Conservation (phyloP, 768 basidiomycete genomes). For the Xerocomus brunneocitrinus region DNA sequence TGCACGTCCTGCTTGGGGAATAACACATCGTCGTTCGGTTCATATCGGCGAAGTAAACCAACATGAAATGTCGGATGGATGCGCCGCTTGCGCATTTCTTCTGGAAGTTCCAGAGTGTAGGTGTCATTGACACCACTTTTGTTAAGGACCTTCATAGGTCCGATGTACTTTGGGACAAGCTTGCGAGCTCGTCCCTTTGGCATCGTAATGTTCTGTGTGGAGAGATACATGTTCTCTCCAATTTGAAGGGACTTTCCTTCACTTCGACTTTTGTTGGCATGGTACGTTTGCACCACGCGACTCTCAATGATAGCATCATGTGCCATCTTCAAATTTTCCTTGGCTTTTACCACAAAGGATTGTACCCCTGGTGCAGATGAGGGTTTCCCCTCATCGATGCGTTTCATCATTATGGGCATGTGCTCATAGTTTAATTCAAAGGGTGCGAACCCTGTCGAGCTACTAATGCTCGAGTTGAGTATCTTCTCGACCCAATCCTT, state of each 20-base stretch:
- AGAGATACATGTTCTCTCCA: slow-evolving; percentile 33
- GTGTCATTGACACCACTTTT: no score
- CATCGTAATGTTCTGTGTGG: slow-evolving; percentile 33
- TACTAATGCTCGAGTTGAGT: slow-evolving; percentile 7
- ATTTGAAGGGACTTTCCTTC: slow-evolving; percentile 10
- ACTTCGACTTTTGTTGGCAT: slow-evolving; percentile 24
- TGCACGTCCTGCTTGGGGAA: not conserved
- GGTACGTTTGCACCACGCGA: slow-evolving; percentile 26
- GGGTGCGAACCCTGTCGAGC: not conserved
- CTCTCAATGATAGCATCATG: slow-evolving; percentile 38
- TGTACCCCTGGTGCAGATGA: slow-evolving; percentile 14
- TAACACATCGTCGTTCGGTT: not conserved
- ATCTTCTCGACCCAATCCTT: slow-evolving; percentile 25
- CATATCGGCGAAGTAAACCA: not conserved
- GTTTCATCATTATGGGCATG: not conserved
- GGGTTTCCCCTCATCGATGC: not conserved
- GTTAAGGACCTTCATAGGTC: slow-evolving; percentile 23
- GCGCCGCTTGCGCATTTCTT: not conserved
- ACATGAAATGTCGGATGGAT: not conserved
- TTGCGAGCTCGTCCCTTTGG: slow-evolving; percentile 33
- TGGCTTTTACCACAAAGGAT: slow-evolving; percentile 22
- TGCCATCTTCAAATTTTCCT: slow-evolving; percentile 23
- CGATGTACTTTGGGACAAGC: slow-evolving; percentile 35
- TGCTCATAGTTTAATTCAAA: not conserved
- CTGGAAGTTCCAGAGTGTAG: not conserved